phyloP scores from a whole-genome alignment of 495 filamentous ascomycete genomes.

The Thozetella sp. region DNA sequence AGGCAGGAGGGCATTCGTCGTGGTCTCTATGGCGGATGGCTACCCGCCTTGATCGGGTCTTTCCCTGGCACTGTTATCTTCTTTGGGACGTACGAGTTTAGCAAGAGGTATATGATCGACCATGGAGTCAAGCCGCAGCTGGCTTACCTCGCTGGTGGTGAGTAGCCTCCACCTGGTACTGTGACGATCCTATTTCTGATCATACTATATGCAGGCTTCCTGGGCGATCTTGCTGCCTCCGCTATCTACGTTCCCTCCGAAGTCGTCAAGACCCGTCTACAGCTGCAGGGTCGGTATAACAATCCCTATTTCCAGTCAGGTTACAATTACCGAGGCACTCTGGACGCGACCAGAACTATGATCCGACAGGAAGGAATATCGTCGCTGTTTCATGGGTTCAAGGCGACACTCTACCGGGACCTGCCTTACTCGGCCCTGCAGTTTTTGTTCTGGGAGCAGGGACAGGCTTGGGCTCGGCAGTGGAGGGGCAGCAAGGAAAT shows the following conservation, averaged over 20 bases:
- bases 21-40: conserved; percentile 91
- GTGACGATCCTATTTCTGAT: conserved; percentile 9
- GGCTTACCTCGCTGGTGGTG: conserved; percentile 83
- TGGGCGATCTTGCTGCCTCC: conserved; percentile 90
- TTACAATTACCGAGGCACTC: conserved; percentile 86
- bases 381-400: conserved; percentile 92
- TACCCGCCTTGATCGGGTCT: conserved; percentile 86
- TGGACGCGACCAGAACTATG: conserved; percentile 83
- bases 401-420: conserved; percentile 91
- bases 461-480: conserved; percentile 75
- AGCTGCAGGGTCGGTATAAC: conserved; percentile 92
- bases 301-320: conserved; percentile 91
- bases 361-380: conserved; percentile 76
- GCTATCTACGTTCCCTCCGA: conserved; percentile 95
- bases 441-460: conserved; percentile 98
- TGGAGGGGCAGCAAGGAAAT: conserved; percentile 74
- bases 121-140: conserved; percentile 73
- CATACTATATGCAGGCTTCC: conserved; percentile 61
- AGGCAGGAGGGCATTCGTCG: conserved; percentile 86
- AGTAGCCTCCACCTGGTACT: conserved; percentile 13
- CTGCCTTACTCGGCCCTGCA: conserved; percentile 94
- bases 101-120: conserved; percentile 88
- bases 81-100: conserved; percentile 95
- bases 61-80: conserved; percentile 95
- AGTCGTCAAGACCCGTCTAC: conserved; percentile 92